Evolutionary conservation across 2,329 filamentous ascomycete species (phyloP).

Genomic region (Pseudocercospora ulei): DNA sequence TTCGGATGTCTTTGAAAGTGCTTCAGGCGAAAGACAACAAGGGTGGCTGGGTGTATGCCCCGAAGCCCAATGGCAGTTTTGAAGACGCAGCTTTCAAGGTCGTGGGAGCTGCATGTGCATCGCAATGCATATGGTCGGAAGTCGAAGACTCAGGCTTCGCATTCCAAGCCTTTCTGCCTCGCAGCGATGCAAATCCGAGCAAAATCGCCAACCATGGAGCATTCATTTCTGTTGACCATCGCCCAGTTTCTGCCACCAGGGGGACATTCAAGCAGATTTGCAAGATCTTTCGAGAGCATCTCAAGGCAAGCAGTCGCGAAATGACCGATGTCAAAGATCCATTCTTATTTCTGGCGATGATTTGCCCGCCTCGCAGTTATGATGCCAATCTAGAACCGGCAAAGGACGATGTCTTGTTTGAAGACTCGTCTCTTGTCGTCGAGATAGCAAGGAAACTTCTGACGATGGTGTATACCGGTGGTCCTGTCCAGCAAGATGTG

Average conservation of each 20-base stretch:
- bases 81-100: conserved; percentile 54
- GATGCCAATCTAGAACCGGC: conserved; percentile 62
- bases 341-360: conserved; percentile 56
- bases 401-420: conserved; percentile 64
- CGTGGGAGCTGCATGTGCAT: conserved; percentile 48
- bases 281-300: conserved; percentile 44
- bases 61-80: conserved; percentile 42
- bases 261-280: conserved; percentile 54
- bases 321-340: conserved; percentile 40
- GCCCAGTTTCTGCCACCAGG: conserved; percentile 50
- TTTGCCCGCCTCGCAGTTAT: conserved; percentile 54
- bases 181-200: conserved; percentile 37
- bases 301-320: conserved; percentile 34
- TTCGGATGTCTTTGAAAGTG: conserved; percentile 54
- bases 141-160: conserved; percentile 37
- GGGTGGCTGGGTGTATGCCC: conserved; percentile 54
- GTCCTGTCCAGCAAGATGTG: background rate
- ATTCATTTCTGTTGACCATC: conserved; percentile 59
- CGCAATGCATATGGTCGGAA: conserved; percentile 45
- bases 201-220: conserved; percentile 39
- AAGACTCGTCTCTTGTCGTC: conserved; percentile 45
- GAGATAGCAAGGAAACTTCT: conserved; percentile 41
- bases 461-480: conserved; percentile 20
- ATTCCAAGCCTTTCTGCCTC: conserved; percentile 53
- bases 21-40: conserved; percentile 45